Evolutionary conservation across 1,284 basidiomycete genomes (phyloP), one percentile per base, ranked within the genome.

Genomic region (Malassezia obtusa): DNA sequence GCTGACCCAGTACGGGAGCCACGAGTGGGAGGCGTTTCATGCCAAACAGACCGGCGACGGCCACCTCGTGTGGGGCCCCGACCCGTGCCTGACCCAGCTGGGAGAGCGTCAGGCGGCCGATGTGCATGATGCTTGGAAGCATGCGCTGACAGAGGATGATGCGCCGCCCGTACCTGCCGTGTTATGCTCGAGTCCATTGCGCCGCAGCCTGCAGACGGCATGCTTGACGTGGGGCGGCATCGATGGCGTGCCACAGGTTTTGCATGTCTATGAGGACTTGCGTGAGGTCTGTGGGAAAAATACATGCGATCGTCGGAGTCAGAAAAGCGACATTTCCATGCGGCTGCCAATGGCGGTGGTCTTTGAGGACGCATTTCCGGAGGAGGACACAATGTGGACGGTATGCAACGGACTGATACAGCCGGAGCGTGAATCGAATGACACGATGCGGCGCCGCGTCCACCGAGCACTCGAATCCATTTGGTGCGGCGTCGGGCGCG

Each of bases 361-460:
- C 17, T 49, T 49, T 17, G 38, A 40, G 21, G 30, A 22, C 22
- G 5, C 12, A 4, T 43, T 50, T 19, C 21, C 30, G 4, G 50
- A 52, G 17, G 37, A 47, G n/a, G 50, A 52, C 32, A 8, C 12
- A n/a, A 6, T 52, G 31, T 52, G 50, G 50, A 45, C 30, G 17
- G 49, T 50, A 38, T 17, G 49, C 45, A 8, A 21, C 19, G 3
- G 14, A n/a, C 33, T 24, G 19, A 21, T 10, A 6, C 35, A 51
- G 45, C 50, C 50, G 12, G n/a, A 4, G 25, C 50, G 50, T 26
- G 45, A 52, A 32, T 26, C 50, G 17, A 37, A 47, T 25, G 50
- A 52, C 19, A 38, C 37, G 2, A 52, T 52, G 45, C 45, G 50
- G 4, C 17, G 8, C n/a, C 50, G 50, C 9, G 28, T 52, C 17